A percentile compares a stretch with the other conserved stretches of the same genome.
phyloP scores from a whole-genome alignment of 768 basidiomycete species.

The Leucogyrophana mollusca region DNA sequence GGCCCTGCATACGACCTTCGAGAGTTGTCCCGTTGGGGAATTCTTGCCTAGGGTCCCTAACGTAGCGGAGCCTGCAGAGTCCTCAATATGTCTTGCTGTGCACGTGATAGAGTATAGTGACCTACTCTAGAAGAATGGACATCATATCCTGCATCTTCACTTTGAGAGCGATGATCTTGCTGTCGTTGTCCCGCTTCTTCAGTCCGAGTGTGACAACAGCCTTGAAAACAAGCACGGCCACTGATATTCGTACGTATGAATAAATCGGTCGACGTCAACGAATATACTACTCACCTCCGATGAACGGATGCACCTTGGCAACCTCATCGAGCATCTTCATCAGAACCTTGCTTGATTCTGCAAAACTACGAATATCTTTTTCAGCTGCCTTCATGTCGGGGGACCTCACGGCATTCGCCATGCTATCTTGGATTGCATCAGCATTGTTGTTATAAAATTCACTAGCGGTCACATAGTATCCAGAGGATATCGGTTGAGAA shows the following conservation, averaged over 20 bases:
- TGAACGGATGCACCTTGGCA: slow-evolving; percentile 25
- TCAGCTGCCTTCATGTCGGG: slow-evolving; percentile 9
- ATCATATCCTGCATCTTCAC: slow-evolving; percentile 53
- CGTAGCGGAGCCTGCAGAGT: slow-evolving; percentile 26
- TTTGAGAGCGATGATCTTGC: slow-evolving; percentile 44
- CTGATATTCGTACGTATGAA: slow-evolving; percentile 19
- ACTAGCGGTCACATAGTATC: neutral
- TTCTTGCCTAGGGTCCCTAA: slow-evolving; percentile 25
- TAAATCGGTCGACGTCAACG: neutral
- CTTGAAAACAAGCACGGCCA: slow-evolving; percentile 50
- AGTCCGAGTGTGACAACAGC: slow-evolving; percentile 47
- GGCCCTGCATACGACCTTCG: slow-evolving; percentile 30
- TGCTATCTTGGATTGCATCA: neutral
- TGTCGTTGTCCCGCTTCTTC: slow-evolving; percentile 50
- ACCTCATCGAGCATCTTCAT: slow-evolving; percentile 26
- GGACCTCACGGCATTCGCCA: neutral
- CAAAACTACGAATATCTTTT: slow-evolving; percentile 16
- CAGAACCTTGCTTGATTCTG: slow-evolving; percentile 19
- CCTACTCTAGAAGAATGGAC: slow-evolving; percentile 43
- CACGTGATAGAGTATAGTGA: neutral
- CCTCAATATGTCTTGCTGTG: neutral
- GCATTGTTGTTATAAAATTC: slow-evolving; percentile 4
- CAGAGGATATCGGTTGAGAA: neutral
- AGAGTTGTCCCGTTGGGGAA: slow-evolving; percentile 32
- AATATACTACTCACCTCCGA: slow-evolving; percentile 17